These are phyloP conservation scores for Luzula sylvatica DNA, from an alignment of 176 grass and related monocot genomes.

Conservation along the genomic window DNA sequence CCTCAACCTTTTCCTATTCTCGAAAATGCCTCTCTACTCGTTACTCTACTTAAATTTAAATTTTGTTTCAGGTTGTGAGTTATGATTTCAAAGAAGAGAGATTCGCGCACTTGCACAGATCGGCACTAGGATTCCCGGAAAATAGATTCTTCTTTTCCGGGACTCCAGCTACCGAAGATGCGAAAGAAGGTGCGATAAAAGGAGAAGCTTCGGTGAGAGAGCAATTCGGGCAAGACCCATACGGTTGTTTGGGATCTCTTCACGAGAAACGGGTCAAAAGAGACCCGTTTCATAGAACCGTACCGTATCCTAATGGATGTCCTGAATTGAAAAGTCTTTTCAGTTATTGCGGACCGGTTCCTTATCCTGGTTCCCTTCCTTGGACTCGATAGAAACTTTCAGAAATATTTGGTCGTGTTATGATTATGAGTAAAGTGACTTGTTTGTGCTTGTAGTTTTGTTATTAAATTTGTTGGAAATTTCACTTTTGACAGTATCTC, in stretches of 20 bases:
- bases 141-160: slow-evolving; percentile 65
- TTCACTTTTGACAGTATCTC: too few relatives aligned
- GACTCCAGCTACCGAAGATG: slow-evolving; percentile 40
- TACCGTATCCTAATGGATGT: slow-evolving; percentile 70
- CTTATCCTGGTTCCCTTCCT: slow-evolving; percentile 65
- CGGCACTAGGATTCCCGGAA: slow-evolving; percentile 68
- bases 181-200: slow-evolving; percentile 61
- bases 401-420: too few relatives aligned
- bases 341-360: slow-evolving; percentile 62
- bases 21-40: neutral
- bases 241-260: slow-evolving; percentile 76
- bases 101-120: slow-evolving; percentile 65
- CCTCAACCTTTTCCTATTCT: slow-evolving; percentile 16
- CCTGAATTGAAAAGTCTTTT: slow-evolving; percentile 72
- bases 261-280: slow-evolving; percentile 67
- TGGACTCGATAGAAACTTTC: slow-evolving; percentile 41
- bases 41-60: neutral
- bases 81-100: slow-evolving; percentile 95
- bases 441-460: too few relatives aligned
- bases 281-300: slow-evolving; percentile 76
- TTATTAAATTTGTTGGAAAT: too few relatives aligned
- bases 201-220: slow-evolving; percentile 56
- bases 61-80: slow-evolving; percentile 52
- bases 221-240: slow-evolving; percentile 84
- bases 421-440: too few relatives aligned